Conservation (phyloP, 2,329 filamentous ascomycete species). For the Pyrenochaeta sp. region DNA sequence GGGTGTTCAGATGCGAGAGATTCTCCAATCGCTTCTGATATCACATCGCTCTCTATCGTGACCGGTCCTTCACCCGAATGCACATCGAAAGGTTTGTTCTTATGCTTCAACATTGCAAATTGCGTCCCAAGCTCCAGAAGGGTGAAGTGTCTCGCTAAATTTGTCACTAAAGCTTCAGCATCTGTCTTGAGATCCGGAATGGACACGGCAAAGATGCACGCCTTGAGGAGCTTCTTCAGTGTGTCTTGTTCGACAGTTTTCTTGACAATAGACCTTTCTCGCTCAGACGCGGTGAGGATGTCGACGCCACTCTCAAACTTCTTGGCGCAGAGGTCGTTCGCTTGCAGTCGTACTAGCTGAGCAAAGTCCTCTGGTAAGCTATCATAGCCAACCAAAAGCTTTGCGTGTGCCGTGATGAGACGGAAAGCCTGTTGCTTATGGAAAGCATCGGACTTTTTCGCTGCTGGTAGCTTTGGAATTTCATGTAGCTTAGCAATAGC, state of each 20-base stretch:
- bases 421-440: constrained; percentile 95
- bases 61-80: constrained; percentile 86
- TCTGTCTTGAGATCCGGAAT: constrained; percentile 81
- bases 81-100: constrained; percentile 81
- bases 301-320: constrained; percentile 76
- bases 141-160: constrained; percentile 88
- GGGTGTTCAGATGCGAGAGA: constrained; percentile 85
- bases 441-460: constrained; percentile 76
- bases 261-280: constrained; percentile 84
- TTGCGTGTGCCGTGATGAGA: constrained; percentile 86
- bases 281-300: constrained; percentile 77
- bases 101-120: constrained; percentile 81
- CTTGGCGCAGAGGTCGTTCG: constrained; percentile 79
- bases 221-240: constrained; percentile 87
- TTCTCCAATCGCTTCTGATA: constrained; percentile 90
- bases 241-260: constrained; percentile 83
- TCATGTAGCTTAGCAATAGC: constrained; percentile 91
- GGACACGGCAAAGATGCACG: constrained; percentile 84
- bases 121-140: constrained; percentile 88
- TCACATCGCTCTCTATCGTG: constrained; percentile 82
- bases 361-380: constrained; percentile 89
- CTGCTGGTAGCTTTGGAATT: constrained; percentile 67
- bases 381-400: constrained; percentile 88
- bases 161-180: constrained; percentile 76
- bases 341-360: constrained; percentile 83